Conservation (phyloP, 495 filamentous ascomycete species). For the Hyaloscypha hepaticicola region DNA sequence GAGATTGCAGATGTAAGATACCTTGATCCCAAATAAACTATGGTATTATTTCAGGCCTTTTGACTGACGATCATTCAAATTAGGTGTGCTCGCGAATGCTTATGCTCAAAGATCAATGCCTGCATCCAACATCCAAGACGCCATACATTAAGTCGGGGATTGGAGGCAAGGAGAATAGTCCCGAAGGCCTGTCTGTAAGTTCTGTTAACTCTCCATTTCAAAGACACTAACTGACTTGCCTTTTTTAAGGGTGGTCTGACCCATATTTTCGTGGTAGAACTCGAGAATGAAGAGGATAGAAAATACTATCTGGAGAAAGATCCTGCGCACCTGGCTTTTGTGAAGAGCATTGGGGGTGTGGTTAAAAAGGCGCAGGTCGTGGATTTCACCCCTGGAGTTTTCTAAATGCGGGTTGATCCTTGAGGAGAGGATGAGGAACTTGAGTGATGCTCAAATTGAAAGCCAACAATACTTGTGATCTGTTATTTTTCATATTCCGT, state of each 20-base stretch:
- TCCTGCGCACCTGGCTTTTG: slow-evolving; percentile 47
- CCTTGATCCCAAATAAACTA: neutral
- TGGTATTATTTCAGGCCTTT: neutral
- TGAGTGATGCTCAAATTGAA: too few species aligned
- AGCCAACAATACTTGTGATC: too few species aligned
- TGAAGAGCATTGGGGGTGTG: slow-evolving; percentile 33
- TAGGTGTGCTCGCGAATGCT: slow-evolving; percentile 26
- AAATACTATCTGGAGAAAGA: slow-evolving; percentile 55
- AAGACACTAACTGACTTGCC: too few species aligned
- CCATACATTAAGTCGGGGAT: slow-evolving; percentile 58
- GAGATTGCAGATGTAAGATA: slow-evolving; percentile 13
- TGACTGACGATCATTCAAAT: neutral
- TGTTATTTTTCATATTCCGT: too few species aligned
- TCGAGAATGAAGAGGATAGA: slow-evolving; percentile 53
- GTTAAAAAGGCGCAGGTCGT: slow-evolving; percentile 41
- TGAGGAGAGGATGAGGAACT: too few species aligned
- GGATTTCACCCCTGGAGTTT: slow-evolving; percentile 37
- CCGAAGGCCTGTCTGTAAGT: slow-evolving; percentile 57
- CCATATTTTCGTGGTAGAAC: slow-evolving; percentile 61
- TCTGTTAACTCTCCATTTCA: too few species aligned
- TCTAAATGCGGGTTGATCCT: slow-evolving; percentile 1
- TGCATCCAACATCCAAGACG: slow-evolving; percentile 44
- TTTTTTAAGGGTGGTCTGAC: slow-evolving; percentile 31
- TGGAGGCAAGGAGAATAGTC: slow-evolving; percentile 63
- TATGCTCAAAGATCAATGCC: slow-evolving; percentile 41